These are phyloP conservation scores for Ceratocystiopsis minuta DNA, from an alignment of 2,329 filamentous ascomycete species.

Conservation along the genomic window DNA sequence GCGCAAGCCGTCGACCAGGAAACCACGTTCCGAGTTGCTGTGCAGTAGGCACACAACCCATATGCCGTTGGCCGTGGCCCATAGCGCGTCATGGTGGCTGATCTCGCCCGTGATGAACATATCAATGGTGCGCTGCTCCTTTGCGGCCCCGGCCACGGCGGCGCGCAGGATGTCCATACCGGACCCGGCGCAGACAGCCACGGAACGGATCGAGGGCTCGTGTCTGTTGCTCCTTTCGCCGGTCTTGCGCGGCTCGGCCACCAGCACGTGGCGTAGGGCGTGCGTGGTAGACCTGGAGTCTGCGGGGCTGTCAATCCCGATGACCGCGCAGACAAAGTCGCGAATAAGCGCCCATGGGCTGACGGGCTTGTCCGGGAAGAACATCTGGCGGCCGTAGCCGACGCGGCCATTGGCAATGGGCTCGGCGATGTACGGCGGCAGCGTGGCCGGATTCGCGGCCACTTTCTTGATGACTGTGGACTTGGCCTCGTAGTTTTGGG, in stretches of 20 bases:
- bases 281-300: too few relatives aligned
- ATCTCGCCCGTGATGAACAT: constrained; percentile 83
- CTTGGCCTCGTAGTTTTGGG: background rate
- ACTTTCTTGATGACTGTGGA: constrained; percentile 25
- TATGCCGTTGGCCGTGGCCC: constrained; percentile 67
- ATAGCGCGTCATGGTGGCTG: constrained; percentile 79
- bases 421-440: constrained; percentile 11
- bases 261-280: constrained; percentile 38
- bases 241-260: constrained; percentile 17
- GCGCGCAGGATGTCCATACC: constrained; percentile 60
- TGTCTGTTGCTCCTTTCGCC: constrained; percentile 4
- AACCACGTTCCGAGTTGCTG: constrained; percentile 80
- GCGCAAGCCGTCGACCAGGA: too few relatives aligned
- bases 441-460: constrained; percentile 16
- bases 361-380: constrained; percentile 16
- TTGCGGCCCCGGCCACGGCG: constrained; percentile 41
- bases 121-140: background rate
- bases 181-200: constrained; percentile 81
- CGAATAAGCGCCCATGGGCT: constrained; percentile 24
- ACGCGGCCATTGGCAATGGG: constrained; percentile 21
- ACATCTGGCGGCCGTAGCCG: constrained; percentile 31
- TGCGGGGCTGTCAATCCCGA: constrained; percentile 32
- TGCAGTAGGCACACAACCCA: constrained; percentile 78
- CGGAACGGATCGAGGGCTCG: constrained; percentile 33
- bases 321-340: background rate